Evolutionary conservation across 139 green algal species (phyloP), one percentile per base, ranked within the genome.

Genomic region (Pycnococcus provasolii): DNA sequence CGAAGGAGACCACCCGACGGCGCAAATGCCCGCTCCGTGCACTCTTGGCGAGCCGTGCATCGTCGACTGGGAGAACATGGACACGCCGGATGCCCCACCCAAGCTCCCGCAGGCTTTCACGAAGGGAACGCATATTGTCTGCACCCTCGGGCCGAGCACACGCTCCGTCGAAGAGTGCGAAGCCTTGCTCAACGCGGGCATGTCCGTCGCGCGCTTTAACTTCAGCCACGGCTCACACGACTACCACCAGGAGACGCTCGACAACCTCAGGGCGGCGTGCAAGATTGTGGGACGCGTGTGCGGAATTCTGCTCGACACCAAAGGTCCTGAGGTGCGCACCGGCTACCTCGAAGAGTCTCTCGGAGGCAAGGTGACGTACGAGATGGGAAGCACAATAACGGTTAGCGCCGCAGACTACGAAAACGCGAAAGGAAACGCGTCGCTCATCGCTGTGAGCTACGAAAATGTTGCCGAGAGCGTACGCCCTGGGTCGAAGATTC

Each of bases 381-480:
- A 69, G 89, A 97, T 26, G 26, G 26, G 26, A 26, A 26, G 26
- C 26, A 26, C 26, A 26, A 26, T 26, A 26, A 26, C 26, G 62
- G 75, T 96, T n/a, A 95, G 83, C 46, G 83, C 96, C 68, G 96
- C 90, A 42, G 96, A 90, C 7, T 89, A 98, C 73, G 98, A 98
- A 67, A 64, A 70, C 2, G 40, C 75, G 26, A 80, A 88, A 42
- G 92, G 92, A 4, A 85, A 95, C 62, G 77, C 77, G 5, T 63
- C 80, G 0, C 72, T 85, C 2, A 96, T 99, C 64, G 79, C 91
- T 42, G 90, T 95, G 47, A 76, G 64, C 42, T 83, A 83, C 70
- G 70, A 69, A 40, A 58, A 70, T 11, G 52, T 84, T 11, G 61
- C 74, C 3, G 63, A 64, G 45, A 60, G 70, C 53, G 83, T 99